A percentile compares a stretch with the other conserved stretches of the same genome.
phyloP scores from a whole-genome alignment of 768 basidiomycete species.

The Postia placenta region DNA sequence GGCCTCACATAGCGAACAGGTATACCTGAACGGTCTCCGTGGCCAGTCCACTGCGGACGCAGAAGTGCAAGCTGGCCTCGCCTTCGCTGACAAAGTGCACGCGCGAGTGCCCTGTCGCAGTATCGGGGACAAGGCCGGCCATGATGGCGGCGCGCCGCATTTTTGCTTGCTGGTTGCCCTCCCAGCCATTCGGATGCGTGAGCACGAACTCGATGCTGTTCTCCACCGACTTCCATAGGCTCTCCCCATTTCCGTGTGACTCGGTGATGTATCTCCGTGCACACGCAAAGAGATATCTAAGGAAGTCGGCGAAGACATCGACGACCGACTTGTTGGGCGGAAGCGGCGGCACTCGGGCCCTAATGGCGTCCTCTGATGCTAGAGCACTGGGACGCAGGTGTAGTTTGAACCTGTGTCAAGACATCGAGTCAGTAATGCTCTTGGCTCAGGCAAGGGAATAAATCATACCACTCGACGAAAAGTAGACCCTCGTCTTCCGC shows the following conservation, averaged over 20 bases:
- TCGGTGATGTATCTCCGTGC: slow-evolving; percentile 42
- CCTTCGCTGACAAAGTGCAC: slow-evolving; percentile 57
- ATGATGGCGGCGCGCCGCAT: slow-evolving; percentile 48
- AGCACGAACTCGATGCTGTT: slow-evolving; percentile 43
- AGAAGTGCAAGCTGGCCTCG: slow-evolving; percentile 56
- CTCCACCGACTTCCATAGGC: slow-evolving; percentile 38
- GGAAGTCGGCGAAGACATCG: slow-evolving; percentile 42
- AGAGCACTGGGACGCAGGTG: slow-evolving; percentile 8
- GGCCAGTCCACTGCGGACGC: slow-evolving; percentile 40
- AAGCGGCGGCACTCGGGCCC: slow-evolving; percentile 16
- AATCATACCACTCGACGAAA: background rate
- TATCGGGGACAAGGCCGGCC: slow-evolving; percentile 45
- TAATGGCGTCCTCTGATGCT: slow-evolving; percentile 23
- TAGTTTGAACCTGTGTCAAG: slow-evolving; percentile 16
- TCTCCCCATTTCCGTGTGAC: slow-evolving; percentile 35
- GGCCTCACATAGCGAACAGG: too few species aligned
- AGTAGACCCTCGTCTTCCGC: background rate
- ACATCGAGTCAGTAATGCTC: too few species aligned
- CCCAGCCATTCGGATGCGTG: slow-evolving; percentile 64
- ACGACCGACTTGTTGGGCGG: slow-evolving; percentile 36
- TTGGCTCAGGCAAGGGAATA: too few species aligned
- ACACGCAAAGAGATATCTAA: slow-evolving; percentile 39
- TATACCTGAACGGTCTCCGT: slow-evolving; percentile 30
- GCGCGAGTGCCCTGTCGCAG: slow-evolving; percentile 31
- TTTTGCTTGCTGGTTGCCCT: slow-evolving; percentile 48